Base-by-base conservation (phyloP, 2,329 filamentous ascomycete species). In the Curvularia verruculosa region DNA sequence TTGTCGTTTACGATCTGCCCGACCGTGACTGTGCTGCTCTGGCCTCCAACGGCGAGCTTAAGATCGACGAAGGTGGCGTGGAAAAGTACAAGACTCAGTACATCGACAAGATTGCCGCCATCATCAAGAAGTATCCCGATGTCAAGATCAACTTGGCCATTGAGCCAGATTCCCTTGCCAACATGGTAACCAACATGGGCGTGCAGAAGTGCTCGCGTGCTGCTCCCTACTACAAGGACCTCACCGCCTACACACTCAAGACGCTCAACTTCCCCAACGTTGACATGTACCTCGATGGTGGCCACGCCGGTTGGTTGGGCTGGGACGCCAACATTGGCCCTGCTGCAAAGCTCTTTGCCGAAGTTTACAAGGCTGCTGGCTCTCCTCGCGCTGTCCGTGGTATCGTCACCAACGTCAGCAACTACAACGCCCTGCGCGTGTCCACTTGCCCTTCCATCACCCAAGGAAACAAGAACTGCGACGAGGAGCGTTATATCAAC, bases 301-400 rank as follows among this genome's bases (percentile, higher is more conserved):
- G 84, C 56, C 85, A 88, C 71, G 85, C 82, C 24, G 85, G 86
- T 58, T 88, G 86, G 86, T 79, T 88, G 41, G 85, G 85, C 66
- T 88, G 85, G 85, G 71, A 81, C 18, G 85, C 83, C 58, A 88
- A 88, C 75, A 80, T 85, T 44, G 62, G 64, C 5, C 82, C 82
- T 5, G 80, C 82, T 2, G 82, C 83, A 9, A 65, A 78, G 36
- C 73, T 84, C 15, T 84, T 79, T 66, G 80, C 75, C 3, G 43
- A 75, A 23, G 70, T 85, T 1, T 84, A 82, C 69, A 79, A 75
- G 44, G 75, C 74, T 29, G 82, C 81, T 18, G 77, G 77, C 1
- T 78, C 74, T 3, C 83, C 83, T 4, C 75, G 77, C 12, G 71
- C 75, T 12, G 76, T 85, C 19, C 80, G 83, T 58, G 83, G 84